Evolutionary conservation across 2,329 filamentous ascomycete genomes (phyloP).

Genomic region (Alternaria angustiovoidea): DNA sequence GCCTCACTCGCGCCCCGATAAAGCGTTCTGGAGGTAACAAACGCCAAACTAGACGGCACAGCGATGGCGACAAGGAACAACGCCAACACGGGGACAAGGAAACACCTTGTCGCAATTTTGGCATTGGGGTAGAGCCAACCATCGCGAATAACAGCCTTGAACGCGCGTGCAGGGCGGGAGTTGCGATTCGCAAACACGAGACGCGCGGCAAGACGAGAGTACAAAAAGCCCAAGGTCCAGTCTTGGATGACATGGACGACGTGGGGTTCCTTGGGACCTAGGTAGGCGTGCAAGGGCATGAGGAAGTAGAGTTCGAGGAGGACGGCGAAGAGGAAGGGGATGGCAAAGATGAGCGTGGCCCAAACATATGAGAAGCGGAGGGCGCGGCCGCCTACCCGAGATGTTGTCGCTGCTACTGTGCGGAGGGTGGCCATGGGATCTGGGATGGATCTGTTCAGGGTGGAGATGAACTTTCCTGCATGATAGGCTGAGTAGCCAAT

Average conservation of each 20-base stretch:
- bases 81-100: slow-evolving; percentile 78
- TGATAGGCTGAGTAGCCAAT: slow-evolving; percentile 63
- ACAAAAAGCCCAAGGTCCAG: slow-evolving; percentile 92
- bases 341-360: slow-evolving; percentile 74
- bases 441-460: slow-evolving; percentile 35
- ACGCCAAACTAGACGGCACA: slow-evolving; percentile 69
- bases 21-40: slow-evolving; percentile 56
- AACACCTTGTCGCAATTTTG: slow-evolving; percentile 79
- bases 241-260: slow-evolving; percentile 88
- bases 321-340: slow-evolving; percentile 81
- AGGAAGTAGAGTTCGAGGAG: slow-evolving; percentile 88
- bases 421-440: slow-evolving; percentile 44
- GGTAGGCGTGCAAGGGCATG: slow-evolving; percentile 83
- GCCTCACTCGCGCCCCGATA: slow-evolving; percentile 55
- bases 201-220: slow-evolving; percentile 80
- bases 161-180: slow-evolving; percentile 75
- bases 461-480: slow-evolving; percentile 58
- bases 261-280: slow-evolving; percentile 61
- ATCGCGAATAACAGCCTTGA: slow-evolving; percentile 73
- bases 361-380: slow-evolving; percentile 77
- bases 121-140: slow-evolving; percentile 83
- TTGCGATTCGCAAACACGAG: slow-evolving; percentile 73
- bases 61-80: slow-evolving; percentile 70
- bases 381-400: slow-evolving; percentile 45
- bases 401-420: slow-evolving; percentile 36